Evolutionary conservation across 139 green algal genomes (phyloP), one percentile per base, ranked within the genome.

Genomic region (Astrephomene gubernaculifera): DNA sequence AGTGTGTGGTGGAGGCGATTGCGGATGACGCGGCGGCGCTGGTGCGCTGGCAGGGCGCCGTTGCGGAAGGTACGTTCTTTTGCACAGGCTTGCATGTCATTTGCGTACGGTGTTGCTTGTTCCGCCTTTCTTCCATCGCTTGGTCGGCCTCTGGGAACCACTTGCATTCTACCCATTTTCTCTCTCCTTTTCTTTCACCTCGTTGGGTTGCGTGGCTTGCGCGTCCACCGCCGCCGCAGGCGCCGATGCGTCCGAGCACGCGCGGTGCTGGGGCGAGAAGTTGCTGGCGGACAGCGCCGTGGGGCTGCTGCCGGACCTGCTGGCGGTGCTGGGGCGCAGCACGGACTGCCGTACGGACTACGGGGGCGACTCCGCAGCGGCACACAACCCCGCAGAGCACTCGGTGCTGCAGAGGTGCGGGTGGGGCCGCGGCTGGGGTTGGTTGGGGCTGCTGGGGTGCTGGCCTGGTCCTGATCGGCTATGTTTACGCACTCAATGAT

Each of bases 341-440:
- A 25, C 70, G 14, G 70, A 60, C 41, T 61, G 43, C n/a, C n/a
- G 43, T 7, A 14, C 70, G 4, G 70, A 78, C 41, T 38, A 41
- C 44, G 41, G 25, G 35, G 65, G 12, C 12, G 65, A 72, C 65
- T 2, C 36, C 33, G 65, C 65, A 45, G 2, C 61, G n/a, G 54
- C 54, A 65, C 35, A 39, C n/a, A n/a, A n/a, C n/a, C n/a, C n/a
- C n/a, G 68, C 29, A 33, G 36, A 75, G 68, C 68, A 75, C 68
- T 57, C 68, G 39, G 68, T 75, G 68, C 12, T 75, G 39, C 68
- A 75, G 36, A 75, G 68, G 68, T 75, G 68, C 25, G 65, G 44
- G 3, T 14, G 4, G 65, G 38, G 35, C n/a, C n/a, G n/a, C n/a
- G n/a, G n/a, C n/a, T n/a, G n/a, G n/a, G n/a, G n/a, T n/a, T n/a